Conservation (phyloP, 2,329 filamentous ascomycete species). For the Aotearoamyces nothofagi region DNA sequence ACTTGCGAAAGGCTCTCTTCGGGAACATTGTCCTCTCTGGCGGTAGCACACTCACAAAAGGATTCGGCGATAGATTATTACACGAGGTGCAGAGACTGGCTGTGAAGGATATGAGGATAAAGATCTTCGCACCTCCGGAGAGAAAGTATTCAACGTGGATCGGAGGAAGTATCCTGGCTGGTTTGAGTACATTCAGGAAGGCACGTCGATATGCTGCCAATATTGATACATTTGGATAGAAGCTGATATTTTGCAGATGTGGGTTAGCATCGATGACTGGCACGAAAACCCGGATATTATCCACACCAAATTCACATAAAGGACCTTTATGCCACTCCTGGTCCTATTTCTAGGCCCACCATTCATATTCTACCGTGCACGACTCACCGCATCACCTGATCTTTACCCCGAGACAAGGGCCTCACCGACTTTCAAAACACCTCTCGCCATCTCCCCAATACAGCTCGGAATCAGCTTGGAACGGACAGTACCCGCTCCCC, state of each 20-base stretch:
- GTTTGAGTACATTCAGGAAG: constrained; percentile 96
- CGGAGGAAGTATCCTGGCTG: constrained; percentile 90
- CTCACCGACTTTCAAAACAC: too few species aligned
- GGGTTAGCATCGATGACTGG: constrained; percentile 99
- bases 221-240: constrained; percentile 3
- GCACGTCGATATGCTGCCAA: constrained; percentile 30
- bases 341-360: too few species aligned
- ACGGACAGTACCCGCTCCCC: too few species aligned
- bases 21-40: constrained; percentile 96
- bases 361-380: too few species aligned
- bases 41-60: constrained; percentile 89
- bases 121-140: constrained; percentile 96
- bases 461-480: too few species aligned
- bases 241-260: constrained; percentile 57
- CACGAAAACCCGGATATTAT: constrained; percentile 99
- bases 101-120: constrained; percentile 98
- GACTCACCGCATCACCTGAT: too few species aligned
- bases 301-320: constrained; percentile 83
- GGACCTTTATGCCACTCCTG: too few species aligned
- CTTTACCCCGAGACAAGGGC: too few species aligned
- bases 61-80: constrained; percentile 85
- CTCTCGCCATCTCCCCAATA: too few species aligned
- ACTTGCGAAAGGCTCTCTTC: constrained; percentile 85
- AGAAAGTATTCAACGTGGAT: constrained; percentile 99
- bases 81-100: constrained; percentile 86